phyloP scores from a whole-genome alignment of 768 basidiomycete genomes.

The Gloeopeniophorella convolvens region DNA sequence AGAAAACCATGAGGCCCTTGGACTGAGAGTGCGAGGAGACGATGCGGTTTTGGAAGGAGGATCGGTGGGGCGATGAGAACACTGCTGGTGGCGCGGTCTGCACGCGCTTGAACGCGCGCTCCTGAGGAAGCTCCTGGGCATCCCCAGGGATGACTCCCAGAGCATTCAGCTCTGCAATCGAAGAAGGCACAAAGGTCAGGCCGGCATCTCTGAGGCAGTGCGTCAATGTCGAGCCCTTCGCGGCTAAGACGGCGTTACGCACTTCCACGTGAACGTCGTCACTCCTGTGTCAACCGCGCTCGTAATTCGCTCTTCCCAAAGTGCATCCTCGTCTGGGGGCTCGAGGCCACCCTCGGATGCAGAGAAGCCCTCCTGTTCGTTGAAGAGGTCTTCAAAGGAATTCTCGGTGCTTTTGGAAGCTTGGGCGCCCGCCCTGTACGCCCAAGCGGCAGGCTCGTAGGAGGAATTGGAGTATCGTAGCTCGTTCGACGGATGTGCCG shows the following conservation, averaged over 20 bases:
- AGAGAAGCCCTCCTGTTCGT: conserved; percentile 6
- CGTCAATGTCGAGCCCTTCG: background rate
- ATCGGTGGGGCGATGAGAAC: conserved; percentile 5
- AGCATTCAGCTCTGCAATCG: conserved; percentile 9
- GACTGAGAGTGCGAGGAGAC: background rate
- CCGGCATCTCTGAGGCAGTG: background rate
- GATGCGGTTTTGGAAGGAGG: background rate
- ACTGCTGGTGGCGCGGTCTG: conserved; percentile 14
- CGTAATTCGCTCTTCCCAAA: conserved; percentile 12
- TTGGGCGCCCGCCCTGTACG: background rate
- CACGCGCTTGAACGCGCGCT: conserved; percentile 13
- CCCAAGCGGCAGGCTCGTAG: conserved; percentile 8
- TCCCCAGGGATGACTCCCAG: conserved; percentile 8
- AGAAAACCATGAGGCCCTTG: conserved; percentile 15
- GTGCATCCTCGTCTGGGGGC: conserved; percentile 10
- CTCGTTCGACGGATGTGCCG: conserved; percentile 13
- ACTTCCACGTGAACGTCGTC: conserved; percentile 16
- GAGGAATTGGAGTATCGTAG: conserved; percentile 16
- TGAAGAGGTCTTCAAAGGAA: conserved; percentile 9
- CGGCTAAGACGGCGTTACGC: background rate
- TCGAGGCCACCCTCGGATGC: background rate
- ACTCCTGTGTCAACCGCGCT: conserved; percentile 15
- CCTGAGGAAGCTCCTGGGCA: too few relatives aligned
- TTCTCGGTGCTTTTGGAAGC: conserved; percentile 5
- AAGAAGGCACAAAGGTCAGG: conserved; percentile 12